phyloP scores from a whole-genome alignment of 345 rosid genomes.

The Salix suchowensis region DNA sequence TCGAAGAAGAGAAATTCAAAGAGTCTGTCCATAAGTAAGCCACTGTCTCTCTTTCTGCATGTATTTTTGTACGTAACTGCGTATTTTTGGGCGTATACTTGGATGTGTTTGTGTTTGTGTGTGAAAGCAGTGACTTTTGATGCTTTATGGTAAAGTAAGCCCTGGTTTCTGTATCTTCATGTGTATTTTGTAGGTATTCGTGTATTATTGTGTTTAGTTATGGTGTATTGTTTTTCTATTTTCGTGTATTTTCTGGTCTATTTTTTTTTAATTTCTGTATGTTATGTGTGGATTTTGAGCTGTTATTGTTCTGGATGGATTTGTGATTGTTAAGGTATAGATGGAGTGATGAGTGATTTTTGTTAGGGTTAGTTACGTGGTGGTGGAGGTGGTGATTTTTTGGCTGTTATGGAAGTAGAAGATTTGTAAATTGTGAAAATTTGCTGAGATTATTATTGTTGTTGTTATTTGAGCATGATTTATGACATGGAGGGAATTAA shows the following conservation, averaged over 20 bases:
- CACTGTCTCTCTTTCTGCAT: background rate
- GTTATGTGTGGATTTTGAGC: background rate
- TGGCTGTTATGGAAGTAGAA: background rate
- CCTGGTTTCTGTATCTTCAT: background rate
- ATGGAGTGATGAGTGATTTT: background rate
- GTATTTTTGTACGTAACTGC: background rate
- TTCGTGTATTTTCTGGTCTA: background rate
- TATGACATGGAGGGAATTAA: background rate
- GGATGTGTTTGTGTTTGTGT: background rate
- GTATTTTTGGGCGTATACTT: background rate
- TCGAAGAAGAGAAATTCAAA: constrained; percentile 84
- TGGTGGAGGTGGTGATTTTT: background rate
- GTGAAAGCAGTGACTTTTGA: background rate
- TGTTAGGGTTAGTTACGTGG: background rate
- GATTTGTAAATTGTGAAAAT: background rate
- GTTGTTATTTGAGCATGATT: background rate
- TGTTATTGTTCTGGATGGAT: background rate
- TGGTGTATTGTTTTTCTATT: background rate
- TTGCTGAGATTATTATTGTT: background rate
- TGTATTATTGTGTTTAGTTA: background rate
- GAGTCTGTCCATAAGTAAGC: constrained; percentile 82
- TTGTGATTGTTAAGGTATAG: background rate
- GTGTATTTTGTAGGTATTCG: background rate
- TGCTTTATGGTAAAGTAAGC: background rate
- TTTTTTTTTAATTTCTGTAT: background rate